phyloP scores from a whole-genome alignment of 2,329 filamentous ascomycete species.

The Trichoderma guizhouense region DNA sequence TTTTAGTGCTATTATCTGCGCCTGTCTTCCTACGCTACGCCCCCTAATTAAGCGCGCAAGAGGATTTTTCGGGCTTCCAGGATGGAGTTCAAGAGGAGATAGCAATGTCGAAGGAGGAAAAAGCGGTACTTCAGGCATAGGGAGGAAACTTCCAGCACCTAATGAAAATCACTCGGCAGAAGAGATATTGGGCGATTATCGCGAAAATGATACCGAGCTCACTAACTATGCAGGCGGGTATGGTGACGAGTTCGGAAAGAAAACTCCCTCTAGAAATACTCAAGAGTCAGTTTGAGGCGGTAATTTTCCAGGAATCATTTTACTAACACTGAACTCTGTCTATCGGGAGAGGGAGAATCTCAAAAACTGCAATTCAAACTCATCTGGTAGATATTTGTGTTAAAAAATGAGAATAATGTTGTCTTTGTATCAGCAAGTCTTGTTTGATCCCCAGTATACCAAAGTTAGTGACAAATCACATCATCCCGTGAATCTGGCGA shows the following conservation, averaged over 20 bases:
- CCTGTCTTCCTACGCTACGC: not conserved
- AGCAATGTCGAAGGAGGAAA: not conserved
- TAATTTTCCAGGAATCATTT: no score
- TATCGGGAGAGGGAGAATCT: no score
- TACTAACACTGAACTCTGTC: no score
- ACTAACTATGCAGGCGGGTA: not conserved
- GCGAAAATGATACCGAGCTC: not conserved
- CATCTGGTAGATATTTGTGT: no score
- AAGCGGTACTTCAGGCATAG: not conserved
- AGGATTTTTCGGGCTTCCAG: not conserved
- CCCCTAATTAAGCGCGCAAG: not conserved
- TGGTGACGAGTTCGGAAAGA: not conserved
- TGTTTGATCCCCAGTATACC: no score
- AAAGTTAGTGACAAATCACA: no score
- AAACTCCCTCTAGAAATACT: not conserved
- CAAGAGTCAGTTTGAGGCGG: no score
- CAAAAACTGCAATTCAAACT: no score
- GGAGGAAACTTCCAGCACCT: not conserved
- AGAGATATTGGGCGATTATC: not conserved
- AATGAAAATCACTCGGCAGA: not conserved
- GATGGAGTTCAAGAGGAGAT: not conserved
- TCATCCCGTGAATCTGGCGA: no score
- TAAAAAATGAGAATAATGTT: no score
- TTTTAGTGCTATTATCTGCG: not conserved
- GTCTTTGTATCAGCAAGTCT: no score